Evolutionary conservation across 2,329 filamentous ascomycete species (phyloP).

Genomic region (Fusarium xyrophilum): DNA sequence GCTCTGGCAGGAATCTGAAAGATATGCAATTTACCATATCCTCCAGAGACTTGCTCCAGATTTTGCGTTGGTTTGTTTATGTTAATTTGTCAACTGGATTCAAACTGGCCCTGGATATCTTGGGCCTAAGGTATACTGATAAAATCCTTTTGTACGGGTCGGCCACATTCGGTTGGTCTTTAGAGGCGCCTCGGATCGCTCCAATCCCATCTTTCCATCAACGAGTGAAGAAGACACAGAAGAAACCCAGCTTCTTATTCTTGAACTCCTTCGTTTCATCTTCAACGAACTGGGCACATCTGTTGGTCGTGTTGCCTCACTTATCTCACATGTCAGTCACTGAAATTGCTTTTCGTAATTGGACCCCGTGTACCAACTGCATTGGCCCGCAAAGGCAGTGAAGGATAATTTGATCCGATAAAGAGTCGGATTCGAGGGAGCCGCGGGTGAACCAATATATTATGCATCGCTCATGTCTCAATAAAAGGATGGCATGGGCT

Average conservation of each 20-base stretch:
- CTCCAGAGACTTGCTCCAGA: neutral
- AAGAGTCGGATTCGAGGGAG: neutral
- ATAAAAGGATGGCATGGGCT: neutral
- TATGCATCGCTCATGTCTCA: neutral
- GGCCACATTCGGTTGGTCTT: conserved; percentile 13
- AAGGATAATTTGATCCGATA: neutral
- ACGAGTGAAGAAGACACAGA: conserved; percentile 7
- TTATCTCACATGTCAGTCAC: neutral
- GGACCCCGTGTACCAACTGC: neutral
- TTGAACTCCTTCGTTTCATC: neutral
- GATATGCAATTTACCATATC: neutral
- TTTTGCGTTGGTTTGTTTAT: neutral
- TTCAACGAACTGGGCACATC: neutral
- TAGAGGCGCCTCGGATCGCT: conserved; percentile 19
- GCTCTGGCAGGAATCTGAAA: neutral
- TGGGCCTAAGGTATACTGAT: neutral
- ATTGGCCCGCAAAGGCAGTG: conserved; percentile 11
- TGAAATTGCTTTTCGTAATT: neutral
- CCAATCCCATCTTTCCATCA: conserved; percentile 23
- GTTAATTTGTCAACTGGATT: neutral
- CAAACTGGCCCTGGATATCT: neutral
- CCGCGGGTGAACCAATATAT: neutral
- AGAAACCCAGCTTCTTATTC: conserved; percentile 1
- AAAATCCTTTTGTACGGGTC: conserved; percentile 3
- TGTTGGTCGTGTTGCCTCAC: neutral